Base-by-base conservation (phyloP, 148 eudicot genomes). In the Rheum nobile region DNA sequence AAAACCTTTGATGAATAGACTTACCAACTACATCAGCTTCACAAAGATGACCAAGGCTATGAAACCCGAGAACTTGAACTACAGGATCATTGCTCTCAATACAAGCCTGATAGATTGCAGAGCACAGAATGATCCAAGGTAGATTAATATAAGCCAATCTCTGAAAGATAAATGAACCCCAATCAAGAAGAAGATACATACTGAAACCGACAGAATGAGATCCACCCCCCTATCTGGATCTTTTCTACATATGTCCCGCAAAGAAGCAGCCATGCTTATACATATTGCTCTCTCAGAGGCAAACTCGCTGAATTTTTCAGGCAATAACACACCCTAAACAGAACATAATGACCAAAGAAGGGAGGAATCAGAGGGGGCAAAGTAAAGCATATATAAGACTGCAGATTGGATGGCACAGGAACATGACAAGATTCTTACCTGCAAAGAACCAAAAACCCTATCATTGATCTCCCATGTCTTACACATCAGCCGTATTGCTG, bases 21-120 rank as follows among this genome's bases (percentile, higher is more conserved):
- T 77, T 87, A 95, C 99, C 99, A 74, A 92, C 83, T 67, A 77
- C 96, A 82, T 95, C 99, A 84, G 99, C 99, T 85, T 90, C 97
- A 85, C 99, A 95, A 74, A 95, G 94, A 83, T 85, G 82, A 74
- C 85, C 83, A 80, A 95, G 96, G 82, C 99, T 86, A 77, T 88
- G 88, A 75, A 87, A 82, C 80, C 99, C 99, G 67, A 95, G 77
- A 63, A 91, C 86, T 86, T 81, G 90, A 76, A 95, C 75, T 46
- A 74, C 52, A 79, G 89, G 84, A 82, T 88, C 88, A 68, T 75
- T 73, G 77, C 84, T 83, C 86, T 95, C 99, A 80, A 92, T 90
- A 88, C 96, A 88, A 43, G 81, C 92, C 99, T 95, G 82, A 73
- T 1, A 70, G 72, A 75, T 80, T 74, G 32, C 65, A 70, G 74